phyloP scores from a whole-genome alignment of 768 basidiomycete species.

The Coprinellus aureogranulatus region DNA sequence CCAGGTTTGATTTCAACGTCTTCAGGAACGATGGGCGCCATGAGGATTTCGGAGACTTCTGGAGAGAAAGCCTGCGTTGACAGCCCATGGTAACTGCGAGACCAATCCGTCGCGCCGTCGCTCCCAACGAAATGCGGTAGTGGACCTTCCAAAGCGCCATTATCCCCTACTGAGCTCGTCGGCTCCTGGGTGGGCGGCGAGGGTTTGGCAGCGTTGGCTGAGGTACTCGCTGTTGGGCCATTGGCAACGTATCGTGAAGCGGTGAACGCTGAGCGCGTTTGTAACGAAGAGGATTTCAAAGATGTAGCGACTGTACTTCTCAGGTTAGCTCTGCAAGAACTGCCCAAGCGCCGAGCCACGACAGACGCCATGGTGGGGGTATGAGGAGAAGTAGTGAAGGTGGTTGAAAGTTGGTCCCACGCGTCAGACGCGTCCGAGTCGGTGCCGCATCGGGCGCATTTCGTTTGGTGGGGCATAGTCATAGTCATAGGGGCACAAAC shows the following conservation, averaged over 20 bases:
- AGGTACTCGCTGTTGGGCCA: neutral
- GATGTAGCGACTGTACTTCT: neutral
- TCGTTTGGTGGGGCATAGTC: no score
- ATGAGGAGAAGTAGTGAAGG: neutral
- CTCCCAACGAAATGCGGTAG: constrained; percentile 16
- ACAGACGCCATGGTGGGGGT: neutral
- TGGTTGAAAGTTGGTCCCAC: neutral
- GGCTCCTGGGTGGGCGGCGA: neutral
- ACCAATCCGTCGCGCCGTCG: constrained; percentile 71
- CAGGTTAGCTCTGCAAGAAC: neutral
- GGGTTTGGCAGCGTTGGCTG: neutral
- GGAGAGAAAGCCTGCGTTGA: constrained; percentile 73
- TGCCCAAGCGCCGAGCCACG: neutral
- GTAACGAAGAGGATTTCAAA: neutral
- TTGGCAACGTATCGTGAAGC: neutral
- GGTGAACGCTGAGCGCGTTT: neutral
- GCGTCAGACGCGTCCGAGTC: neutral
- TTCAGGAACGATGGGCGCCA: constrained; percentile 68
- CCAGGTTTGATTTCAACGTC: constrained; percentile 97
- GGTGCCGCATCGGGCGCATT: no score
- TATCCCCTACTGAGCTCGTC: neutral
- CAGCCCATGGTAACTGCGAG: constrained; percentile 80
- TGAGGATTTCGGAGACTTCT: constrained; percentile 68
- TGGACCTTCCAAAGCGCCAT: neutral
- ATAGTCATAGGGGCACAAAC: no score